Evolutionary conservation across 495 filamentous ascomycete genomes (phyloP).

Genomic region (Penicillium ochrochloron): DNA sequence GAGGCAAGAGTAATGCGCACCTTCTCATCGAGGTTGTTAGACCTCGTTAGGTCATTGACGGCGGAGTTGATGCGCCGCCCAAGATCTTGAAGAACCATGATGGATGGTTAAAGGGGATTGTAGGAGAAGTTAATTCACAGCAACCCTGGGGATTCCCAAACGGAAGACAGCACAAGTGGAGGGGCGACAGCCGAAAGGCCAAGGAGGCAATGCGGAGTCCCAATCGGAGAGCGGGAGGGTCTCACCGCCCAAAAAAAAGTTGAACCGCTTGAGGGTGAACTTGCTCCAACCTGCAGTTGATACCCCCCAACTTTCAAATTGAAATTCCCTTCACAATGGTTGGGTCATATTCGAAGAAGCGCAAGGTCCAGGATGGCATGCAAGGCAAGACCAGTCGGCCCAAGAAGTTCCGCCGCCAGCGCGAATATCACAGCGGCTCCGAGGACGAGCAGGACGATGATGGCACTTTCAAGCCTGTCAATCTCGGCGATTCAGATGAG

Average conservation of each 20-base stretch:
- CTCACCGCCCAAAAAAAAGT: slow-evolving; percentile 46
- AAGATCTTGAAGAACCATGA: slow-evolving; percentile 98
- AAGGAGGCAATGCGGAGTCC: slow-evolving; percentile 38
- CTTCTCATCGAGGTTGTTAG: slow-evolving; percentile 95
- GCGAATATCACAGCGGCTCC: slow-evolving; percentile 75
- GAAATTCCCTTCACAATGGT: slow-evolving; percentile 30
- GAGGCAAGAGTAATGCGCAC: slow-evolving; percentile 44
- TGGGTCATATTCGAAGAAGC: slow-evolving; percentile 59
- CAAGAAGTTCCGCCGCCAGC: slow-evolving; percentile 72
- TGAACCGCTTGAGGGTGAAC: slow-evolving; percentile 22
- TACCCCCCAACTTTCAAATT: slow-evolving; percentile 18
- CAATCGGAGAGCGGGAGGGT: slow-evolving; percentile 41
- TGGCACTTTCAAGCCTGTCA: slow-evolving; percentile 61
- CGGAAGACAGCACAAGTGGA: slow-evolving; percentile 19
- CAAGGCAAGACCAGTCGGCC: slow-evolving; percentile 59
- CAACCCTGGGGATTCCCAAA: slow-evolving; percentile 15
- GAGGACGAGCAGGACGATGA: slow-evolving; percentile 56
- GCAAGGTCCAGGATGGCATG: slow-evolving; percentile 62
- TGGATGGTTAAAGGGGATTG: slow-evolving; percentile 26
- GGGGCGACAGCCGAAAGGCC: slow-evolving; percentile 32
- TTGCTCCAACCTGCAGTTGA: slow-evolving; percentile 11
- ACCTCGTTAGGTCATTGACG: slow-evolving; percentile 89
- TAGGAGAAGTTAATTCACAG: slow-evolving; percentile 12
- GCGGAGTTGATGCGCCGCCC: slow-evolving; percentile 98
- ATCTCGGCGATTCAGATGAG: slow-evolving; percentile 70